These are phyloP conservation scores for Penicillium freii DNA, from an alignment of 2,329 filamentous ascomycete species.

Conservation along the genomic window DNA sequence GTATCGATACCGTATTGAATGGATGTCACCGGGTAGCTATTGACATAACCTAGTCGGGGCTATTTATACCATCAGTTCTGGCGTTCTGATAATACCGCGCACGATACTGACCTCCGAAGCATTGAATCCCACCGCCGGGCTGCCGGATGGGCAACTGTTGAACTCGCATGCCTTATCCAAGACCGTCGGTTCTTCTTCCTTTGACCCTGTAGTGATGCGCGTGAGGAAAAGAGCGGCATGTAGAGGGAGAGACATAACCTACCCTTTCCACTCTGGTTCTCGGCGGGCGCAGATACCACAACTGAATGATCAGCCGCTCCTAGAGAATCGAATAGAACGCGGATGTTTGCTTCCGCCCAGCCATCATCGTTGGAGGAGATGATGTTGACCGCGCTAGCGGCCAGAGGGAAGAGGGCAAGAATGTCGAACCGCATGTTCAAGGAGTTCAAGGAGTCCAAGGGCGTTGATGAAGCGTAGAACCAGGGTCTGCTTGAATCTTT, in stretches of 20 bases:
- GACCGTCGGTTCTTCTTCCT: conserved; percentile 48
- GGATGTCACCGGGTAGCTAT: conserved; percentile 65
- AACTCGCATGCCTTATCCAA: conserved; percentile 58
- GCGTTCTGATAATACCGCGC: neutral
- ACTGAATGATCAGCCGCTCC: conserved; percentile 58
- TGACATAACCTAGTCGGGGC: conserved; percentile 67
- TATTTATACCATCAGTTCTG: neutral
- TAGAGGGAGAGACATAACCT: conserved; percentile 8
- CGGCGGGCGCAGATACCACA: conserved; percentile 64
- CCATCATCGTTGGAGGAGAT: conserved; percentile 70
- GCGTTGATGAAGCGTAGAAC: neutral
- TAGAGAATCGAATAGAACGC: conserved; percentile 59
- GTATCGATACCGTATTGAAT: conserved; percentile 62
- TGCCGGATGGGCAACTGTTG: conserved; percentile 58
- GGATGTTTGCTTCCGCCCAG: conserved; percentile 68
- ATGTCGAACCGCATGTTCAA: conserved; percentile 24
- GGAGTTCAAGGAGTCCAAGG: neutral
- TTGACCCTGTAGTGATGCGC: conserved; percentile 49
- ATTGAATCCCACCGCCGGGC: conserved; percentile 58
- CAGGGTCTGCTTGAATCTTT: neutral
- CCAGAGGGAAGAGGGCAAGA: conserved; percentile 13
- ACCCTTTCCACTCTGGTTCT: conserved; percentile 65
- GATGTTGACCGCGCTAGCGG: conserved; percentile 49
- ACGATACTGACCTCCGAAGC: conserved; percentile 39
- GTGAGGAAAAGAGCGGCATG: conserved; percentile 4